phyloP scores from a whole-genome alignment of 148 eudicot genomes.

The Rhododendron henanense region DNA sequence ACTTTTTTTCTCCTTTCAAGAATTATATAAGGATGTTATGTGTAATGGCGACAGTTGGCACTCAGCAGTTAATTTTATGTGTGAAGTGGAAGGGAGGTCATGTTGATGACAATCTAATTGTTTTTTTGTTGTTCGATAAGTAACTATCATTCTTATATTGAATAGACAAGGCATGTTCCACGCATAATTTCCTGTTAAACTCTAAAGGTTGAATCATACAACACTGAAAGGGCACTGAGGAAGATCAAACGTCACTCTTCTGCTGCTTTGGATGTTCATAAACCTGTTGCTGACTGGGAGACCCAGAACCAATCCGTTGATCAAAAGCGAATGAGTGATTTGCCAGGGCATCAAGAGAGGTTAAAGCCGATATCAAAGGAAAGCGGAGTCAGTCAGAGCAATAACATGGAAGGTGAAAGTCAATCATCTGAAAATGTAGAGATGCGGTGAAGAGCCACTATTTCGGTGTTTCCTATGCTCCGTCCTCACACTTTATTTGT shows the following conservation, averaged over 20 bases:
- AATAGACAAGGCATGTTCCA: not conserved
- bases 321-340: slow-evolving; percentile 19
- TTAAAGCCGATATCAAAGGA: slow-evolving; percentile 23
- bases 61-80: not conserved
- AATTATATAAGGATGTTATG: not conserved
- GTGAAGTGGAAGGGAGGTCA: not conserved
- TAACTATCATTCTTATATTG: not conserved
- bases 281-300: slow-evolving; percentile 16
- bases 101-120: not conserved
- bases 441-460: not conserved
- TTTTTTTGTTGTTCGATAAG: not conserved
- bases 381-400: slow-evolving; percentile 18
- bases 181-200: not conserved
- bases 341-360: slow-evolving; percentile 27
- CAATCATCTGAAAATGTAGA: slow-evolving; percentile 18
- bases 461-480: not conserved
- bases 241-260: slow-evolving; percentile 54
- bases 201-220: slow-evolving; percentile 62
- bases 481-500: not conserved
- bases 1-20: not conserved
- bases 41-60: not conserved
- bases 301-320: slow-evolving; percentile 11
- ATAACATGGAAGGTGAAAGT: slow-evolving; percentile 34
- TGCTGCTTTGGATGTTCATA: slow-evolving; percentile 25
- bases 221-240: slow-evolving; percentile 52